Evolutionary conservation across 192 early-diverging fungal species (phyloP).

Genomic region (Gaertneriomyces semiglobifer): DNA sequence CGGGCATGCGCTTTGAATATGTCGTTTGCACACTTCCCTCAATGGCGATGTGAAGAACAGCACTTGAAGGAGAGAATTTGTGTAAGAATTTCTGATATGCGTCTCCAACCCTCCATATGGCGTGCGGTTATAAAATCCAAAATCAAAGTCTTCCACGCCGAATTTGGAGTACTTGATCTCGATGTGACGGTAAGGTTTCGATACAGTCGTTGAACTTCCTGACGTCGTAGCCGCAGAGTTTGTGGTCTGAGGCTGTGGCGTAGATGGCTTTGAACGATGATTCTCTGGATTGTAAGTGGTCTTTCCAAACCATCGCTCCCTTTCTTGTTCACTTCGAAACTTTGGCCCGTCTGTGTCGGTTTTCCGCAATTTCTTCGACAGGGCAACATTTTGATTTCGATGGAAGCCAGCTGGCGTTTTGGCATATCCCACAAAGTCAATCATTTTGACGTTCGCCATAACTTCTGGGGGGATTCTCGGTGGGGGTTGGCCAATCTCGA

Average conservation of each 20-base stretch:
- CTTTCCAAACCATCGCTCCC: slow-evolving; percentile 58
- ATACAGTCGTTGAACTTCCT: slow-evolving; percentile 39
- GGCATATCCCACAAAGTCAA: slow-evolving; percentile 93
- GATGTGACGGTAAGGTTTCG: slow-evolving; percentile 68
- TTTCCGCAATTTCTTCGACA: slow-evolving; percentile 39
- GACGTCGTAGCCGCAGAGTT: background rate
- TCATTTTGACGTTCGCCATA: slow-evolving; percentile 75
- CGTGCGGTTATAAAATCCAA: slow-evolving; percentile 93
- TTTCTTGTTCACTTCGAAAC: slow-evolving; percentile 76
- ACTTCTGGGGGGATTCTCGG: slow-evolving; percentile 72
- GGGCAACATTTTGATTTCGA: slow-evolving; percentile 62
- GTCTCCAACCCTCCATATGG: slow-evolving; percentile 86
- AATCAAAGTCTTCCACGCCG: slow-evolving; percentile 98
- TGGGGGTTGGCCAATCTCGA: slow-evolving; percentile 70
- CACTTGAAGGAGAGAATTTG: slow-evolving; percentile 85
- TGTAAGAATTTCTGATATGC: slow-evolving; percentile 83
- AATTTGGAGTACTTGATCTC: slow-evolving; percentile 91
- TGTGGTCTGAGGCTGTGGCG: background rate
- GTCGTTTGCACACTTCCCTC: slow-evolving; percentile 66
- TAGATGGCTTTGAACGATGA: too few species aligned
- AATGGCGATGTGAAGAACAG: slow-evolving; percentile 69
- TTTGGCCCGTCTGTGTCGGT: slow-evolving; percentile 62
- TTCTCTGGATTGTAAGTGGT: background rate
- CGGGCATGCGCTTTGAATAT: slow-evolving; percentile 62
- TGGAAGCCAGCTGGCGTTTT: slow-evolving; percentile 71